Conservation (phyloP, 495 filamentous ascomycete species). For the Chaetomium tenue region DNA sequence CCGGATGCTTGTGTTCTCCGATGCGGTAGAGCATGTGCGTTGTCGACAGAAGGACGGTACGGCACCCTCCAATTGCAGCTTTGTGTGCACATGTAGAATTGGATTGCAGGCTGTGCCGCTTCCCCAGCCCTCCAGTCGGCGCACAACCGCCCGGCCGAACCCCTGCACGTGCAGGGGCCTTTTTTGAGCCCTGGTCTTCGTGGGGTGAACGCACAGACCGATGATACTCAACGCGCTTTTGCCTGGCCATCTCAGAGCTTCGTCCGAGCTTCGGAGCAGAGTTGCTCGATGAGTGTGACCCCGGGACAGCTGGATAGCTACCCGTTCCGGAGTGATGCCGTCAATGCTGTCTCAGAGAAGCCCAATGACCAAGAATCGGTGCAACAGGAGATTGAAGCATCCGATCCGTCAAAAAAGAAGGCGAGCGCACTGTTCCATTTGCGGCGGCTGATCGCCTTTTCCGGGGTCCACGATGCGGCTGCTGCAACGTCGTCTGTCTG, state of each 20-base stretch:
- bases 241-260: neutral
- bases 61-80: neutral
- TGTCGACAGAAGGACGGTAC: no score
- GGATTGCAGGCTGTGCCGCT: slow-evolving; percentile 9
- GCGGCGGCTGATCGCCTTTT: slow-evolving; percentile 8
- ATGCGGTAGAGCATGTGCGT: neutral
- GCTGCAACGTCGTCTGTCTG: neutral
- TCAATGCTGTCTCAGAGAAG: slow-evolving; percentile 6
- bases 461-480: slow-evolving; percentile 12
- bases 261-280: neutral
- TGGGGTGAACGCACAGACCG: slow-evolving; percentile 2
- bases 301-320: neutral
- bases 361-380: neutral
- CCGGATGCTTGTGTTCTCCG: neutral
- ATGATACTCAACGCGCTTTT: neutral
- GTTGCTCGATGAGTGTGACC: neutral
- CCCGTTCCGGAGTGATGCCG: neutral
- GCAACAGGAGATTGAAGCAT: neutral
- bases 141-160: neutral
- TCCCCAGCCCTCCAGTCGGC: slow-evolving; percentile 2
- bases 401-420: neutral
- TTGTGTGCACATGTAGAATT: neutral
- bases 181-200: slow-evolving; percentile 9
- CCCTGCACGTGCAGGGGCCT: slow-evolving; percentile 7
- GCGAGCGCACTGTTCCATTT: neutral